Evolutionary conservation across 169 alveolate genomes (phyloP), one percentile per base, ranked within the genome.

Genomic region (Eimeria tenella): DNA sequence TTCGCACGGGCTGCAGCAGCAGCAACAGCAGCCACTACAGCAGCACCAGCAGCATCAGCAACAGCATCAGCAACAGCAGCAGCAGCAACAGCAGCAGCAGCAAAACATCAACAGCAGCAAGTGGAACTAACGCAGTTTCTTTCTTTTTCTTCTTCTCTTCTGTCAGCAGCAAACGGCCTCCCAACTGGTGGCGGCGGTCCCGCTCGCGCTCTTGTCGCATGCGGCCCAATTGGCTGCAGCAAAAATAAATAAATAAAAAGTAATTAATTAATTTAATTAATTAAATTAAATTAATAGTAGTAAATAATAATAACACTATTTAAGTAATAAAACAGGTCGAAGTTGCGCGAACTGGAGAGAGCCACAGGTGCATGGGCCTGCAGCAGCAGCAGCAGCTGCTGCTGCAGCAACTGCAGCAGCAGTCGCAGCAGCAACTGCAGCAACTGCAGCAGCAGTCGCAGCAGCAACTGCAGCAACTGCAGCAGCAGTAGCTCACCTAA

Each of bases 141-240:
- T 17, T 49, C 58, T 25, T 75, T 42, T 75, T 75, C 31, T 49
- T 75, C 25, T 52, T 75, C 3, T 52, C 8, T 31, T 75, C 63
- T 71, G n/a, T 15, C 42, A 31, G 77, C 11, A 15, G 77, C n/a
- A 23, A 68, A 68, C n/a, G 42, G 11, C 77, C 77, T 68, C 77
- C 65, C 31, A 4, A 62, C 25, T 75, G 86, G n/a, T 19, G 31
- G 6, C 86, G 17, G 8, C 86, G 11, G 65, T 75, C 86, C 13
- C 86, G 55, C 9, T 75, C 86, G 9, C 86, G 60, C 52, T 75
- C 86, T 17, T 75, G 86, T 11, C 86, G 86, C 65, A 75, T 49
- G 21, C 86, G 25, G 42, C 86, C 86, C 42, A 75, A 6, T 49
- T 75, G 86, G 63, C 86, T 75, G 86, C 60, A 68, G n/a, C 42